These are phyloP conservation scores for Annulohypoxylon nitens DNA, from an alignment of 495 filamentous ascomycete genomes.

Conservation along the genomic window DNA sequence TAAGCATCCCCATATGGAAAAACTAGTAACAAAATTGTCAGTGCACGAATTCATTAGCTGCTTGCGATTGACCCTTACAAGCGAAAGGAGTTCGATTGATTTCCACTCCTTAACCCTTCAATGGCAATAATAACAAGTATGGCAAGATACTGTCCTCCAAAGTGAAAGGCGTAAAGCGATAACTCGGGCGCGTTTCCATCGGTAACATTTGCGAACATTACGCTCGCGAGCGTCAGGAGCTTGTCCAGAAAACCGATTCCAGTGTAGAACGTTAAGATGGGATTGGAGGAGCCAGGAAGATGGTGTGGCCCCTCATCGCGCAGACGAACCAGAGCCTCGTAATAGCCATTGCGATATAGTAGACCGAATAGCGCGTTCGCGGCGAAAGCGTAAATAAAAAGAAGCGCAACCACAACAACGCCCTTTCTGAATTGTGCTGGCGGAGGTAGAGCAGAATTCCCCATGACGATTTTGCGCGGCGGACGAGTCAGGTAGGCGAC, in stretches of 20 bases:
- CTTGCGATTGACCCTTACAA: constrained; percentile 24
- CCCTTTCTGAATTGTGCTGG: constrained; percentile 14
- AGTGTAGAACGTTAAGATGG: constrained; percentile 31
- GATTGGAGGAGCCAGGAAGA: constrained; percentile 34
- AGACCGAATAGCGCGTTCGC: constrained; percentile 31
- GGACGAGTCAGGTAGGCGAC: neutral
- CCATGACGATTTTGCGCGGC: constrained; percentile 15
- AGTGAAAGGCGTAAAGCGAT: constrained; percentile 41
- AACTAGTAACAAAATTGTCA: constrained; percentile 24
- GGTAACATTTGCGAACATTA: constrained; percentile 43
- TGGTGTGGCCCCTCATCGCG: constrained; percentile 32
- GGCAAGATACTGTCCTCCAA: constrained; percentile 39
- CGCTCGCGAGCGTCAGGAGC: constrained; percentile 34
- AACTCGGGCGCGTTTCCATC: constrained; percentile 33
- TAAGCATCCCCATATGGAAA: constrained; percentile 34
- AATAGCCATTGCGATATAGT: constrained; percentile 40
- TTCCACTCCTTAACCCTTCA: constrained; percentile 35
- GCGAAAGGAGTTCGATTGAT: constrained; percentile 25
- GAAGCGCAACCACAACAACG: constrained; percentile 24
- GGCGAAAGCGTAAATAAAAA: constrained; percentile 31
- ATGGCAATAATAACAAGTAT: constrained; percentile 34
- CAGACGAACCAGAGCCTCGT: constrained; percentile 31
- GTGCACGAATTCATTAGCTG: neutral
- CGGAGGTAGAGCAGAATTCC: constrained; percentile 5
- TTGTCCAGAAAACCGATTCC: constrained; percentile 31